Percentiles rank a stretch among this genome's conserved stretches.
Conservation (phyloP, 352 stramenopile species). For the Pythium diclinum region DNA sequence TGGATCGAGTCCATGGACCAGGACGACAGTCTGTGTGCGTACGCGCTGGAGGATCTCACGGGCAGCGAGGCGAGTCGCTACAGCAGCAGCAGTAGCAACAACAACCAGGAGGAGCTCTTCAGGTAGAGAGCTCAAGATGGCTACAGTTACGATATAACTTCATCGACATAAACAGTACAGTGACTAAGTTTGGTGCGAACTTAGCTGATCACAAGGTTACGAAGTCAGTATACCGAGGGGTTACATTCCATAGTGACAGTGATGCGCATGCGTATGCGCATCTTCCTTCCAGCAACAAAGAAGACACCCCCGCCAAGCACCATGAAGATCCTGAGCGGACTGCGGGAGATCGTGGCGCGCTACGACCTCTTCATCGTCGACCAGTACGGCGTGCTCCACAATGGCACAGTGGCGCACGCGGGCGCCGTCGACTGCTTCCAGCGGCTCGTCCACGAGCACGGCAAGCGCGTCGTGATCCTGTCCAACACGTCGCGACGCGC, state of each 20-base stretch:
- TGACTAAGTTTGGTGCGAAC: not conserved
- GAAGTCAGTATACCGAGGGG: not conserved
- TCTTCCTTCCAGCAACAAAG: not conserved
- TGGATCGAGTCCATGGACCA: constrained; percentile 12
- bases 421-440: constrained; percentile 67
- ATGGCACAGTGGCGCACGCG: constrained; percentile 67
- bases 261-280: not conserved
- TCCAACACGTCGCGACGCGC: constrained; percentile 88
- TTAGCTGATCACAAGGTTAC: not conserved
- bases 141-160: not conserved
- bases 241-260: not conserved
- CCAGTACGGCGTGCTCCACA: constrained; percentile 92
- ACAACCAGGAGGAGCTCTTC: not conserved
- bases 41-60: not conserved
- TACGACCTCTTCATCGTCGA: constrained; percentile 92
- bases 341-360: constrained; percentile 38
- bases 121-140: not conserved
- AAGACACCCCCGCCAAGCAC: not conserved
- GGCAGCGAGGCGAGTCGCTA: constrained; percentile 6
- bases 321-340: constrained; percentile 34
- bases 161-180: not conserved
- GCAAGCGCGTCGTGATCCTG: constrained; percentile 83
- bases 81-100: not conserved
- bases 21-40: constrained; percentile 2
- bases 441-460: constrained; percentile 33